Base-by-base conservation (phyloP, 768 basidiomycete species). In the Chalciporus sphaerocephalus region DNA sequence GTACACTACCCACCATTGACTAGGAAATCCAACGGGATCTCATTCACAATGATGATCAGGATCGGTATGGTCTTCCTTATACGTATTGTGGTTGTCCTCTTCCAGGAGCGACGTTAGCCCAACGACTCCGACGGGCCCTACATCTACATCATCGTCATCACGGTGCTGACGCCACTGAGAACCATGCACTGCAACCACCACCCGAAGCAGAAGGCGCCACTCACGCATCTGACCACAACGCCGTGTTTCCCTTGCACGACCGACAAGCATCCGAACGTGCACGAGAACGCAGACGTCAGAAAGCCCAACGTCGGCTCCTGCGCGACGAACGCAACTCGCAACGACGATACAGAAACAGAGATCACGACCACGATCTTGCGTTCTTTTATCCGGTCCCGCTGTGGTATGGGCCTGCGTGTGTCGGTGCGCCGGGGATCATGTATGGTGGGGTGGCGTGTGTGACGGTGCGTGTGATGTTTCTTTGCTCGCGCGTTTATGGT, bases 31-130 rank as follows among this genome's bases (percentile, higher is more conserved):
- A 20, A 15, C n/a, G 15, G 10, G 12, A 5, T 17, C 3, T 41
- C 32, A 16, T 18, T n/a, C 34, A 3, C n/a, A n/a, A n/a, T n/a
- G n/a, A n/a, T 10, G 16, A 7, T 33, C 30, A 76, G 71, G 57
- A 65, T 16, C 74, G 76, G 10, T 83, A 76, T 57, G 63, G 65
- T 4, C 59, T 79, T 5, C 71, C 72, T 4, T 85, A 83, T 60
- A 75, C 69, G 6, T 68, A 78, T 51, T 83, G 82, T 44, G 80
- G 80, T 0, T 82, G 81, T 51, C 75, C 78, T 2, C 64, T 71
- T 5, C 74, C 76, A 0, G 75, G 51, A 2, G 33, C 30, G 70
- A 74, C 69, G 8, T 65, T 80, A 15, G 72, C 71, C 2, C 69
- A 75, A 51, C 66, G 64, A n/a, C 60, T 80, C 27, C 57, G 64